Evolutionary conservation across 306 rosid genomes (phyloP).

Genomic region (Cucurbita moschata): DNA sequence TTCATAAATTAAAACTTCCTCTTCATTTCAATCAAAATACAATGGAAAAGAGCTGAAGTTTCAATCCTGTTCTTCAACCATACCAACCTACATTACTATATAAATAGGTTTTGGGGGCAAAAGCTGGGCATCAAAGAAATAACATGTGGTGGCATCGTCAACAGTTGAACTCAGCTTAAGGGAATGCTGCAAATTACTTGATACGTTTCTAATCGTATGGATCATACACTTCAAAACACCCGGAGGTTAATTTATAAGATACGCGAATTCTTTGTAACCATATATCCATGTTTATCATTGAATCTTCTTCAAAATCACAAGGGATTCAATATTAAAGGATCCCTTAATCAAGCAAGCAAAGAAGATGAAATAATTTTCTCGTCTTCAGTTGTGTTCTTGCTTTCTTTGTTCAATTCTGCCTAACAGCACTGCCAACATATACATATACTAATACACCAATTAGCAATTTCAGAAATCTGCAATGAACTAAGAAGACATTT

Average conservation of each 20-base stretch:
- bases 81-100: not conserved
- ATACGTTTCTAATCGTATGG: not conserved
- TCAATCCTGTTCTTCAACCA: not conserved
- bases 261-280: not conserved
- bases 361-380: not conserved
- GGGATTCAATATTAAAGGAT: not conserved
- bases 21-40: not conserved
- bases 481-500: not conserved
- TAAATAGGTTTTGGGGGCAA: not conserved
- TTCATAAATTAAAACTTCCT: not conserved
- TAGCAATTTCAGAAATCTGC: not conserved
- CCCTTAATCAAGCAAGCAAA: not conserved
- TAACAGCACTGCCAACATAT: too few relatives aligned
- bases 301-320: not conserved
- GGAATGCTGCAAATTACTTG: not conserved
- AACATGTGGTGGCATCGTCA: not conserved
- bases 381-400: not conserved
- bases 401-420: not conserved
- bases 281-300: not conserved
- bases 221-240: not conserved
- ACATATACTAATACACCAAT: not conserved
- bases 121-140: not conserved
- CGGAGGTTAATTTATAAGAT: not conserved
- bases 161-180: not conserved
- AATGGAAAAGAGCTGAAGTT: not conserved